Evolutionary conservation across 164 flowering plant species (phyloP), one percentile per base, ranked within the genome.

Genomic region (Amborella trichopoda): DNA sequence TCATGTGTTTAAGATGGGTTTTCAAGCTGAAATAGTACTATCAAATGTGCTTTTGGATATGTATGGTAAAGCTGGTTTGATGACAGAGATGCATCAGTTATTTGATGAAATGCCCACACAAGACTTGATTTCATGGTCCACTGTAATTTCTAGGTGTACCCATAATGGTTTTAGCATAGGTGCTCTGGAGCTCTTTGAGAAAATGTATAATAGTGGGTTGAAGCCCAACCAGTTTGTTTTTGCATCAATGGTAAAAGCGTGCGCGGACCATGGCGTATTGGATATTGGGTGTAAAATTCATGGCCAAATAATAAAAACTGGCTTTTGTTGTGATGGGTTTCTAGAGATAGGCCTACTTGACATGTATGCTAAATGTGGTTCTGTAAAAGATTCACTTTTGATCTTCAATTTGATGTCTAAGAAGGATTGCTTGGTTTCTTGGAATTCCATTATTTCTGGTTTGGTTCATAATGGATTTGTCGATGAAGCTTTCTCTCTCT

Each of bases 321-420:
- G 55, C 6, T 28, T 52, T 6, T 3, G 6, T 1, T 41, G 6
- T 17, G 55, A 52, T 41, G 55, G 39, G 1, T 52, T 41, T 41
- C 37, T 52, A 23, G 36, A 18, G 39, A 41, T 28, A 9, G 46
- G 40, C 18, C 34, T 52, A 4, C 18, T 52, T 20, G 46, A 52
- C 23, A 52, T 52, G 47, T 52, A 52, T 42, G 55, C 28, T 11
- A 52, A 52, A 22, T 52, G 55, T 52, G 55, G 48, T 10, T 26
- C 6, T 20, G 4, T 52, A 26, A 5, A 2, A 11, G 23, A 41
- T 12, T 23, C 55, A 26, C 21, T 16, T 41, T 13, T 28, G 14
- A 25, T 41, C 24, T 52, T 41, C 23, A 22, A 41, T 28, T 46
- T 28, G 30, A 13, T 28, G 8, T 10, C 16, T 5, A 28, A 19